Base-by-base conservation (phyloP, 2,329 filamentous ascomycete genomes). In the Stachybotrys elegans region DNA sequence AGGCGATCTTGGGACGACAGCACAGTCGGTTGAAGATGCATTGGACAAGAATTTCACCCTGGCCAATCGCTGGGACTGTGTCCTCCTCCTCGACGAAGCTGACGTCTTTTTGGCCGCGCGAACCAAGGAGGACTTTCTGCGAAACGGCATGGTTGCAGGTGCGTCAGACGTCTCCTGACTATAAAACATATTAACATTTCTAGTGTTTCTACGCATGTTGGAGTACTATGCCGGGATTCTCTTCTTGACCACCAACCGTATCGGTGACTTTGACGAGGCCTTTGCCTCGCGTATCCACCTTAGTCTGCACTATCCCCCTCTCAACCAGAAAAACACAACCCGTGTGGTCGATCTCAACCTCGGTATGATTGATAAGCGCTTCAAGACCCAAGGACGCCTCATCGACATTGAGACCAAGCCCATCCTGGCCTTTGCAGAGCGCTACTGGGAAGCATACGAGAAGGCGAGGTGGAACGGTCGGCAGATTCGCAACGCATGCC, bases 211-310 rank as follows among this genome's bases (percentile, higher is more conserved):
- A 2, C 57, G 65, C 0, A 56, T 61, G 0, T 49, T 70, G 1
- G 67, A 70, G 42, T 69, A 68, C 50, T 70, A 66, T 42, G 44
- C 49, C 4, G 68, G 68, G 1, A 63, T 71, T 29, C 50, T 71
- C 1, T 68, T 67, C 50, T 55, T 73, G 5, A 73, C 70, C 0
- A 72, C 69, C 6, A 73, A 72, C 50, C 62, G 67, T 3, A 62
- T 70, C 2, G 67, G 67, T 1, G 51, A 54, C 4, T 59, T 73
- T n/a, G 70, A 73, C 45, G 65, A 69, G 36, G 69, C 68, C 1
- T 68, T 70, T 48, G 55, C 54, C 25, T 70, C 67, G 0, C 57
- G 67, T 0, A 58, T 71, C 17, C 63, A 70, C 42, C 22, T 27
- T 11, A 29, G 5, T 14, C 38, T 40, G 16, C 38, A 40, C 3